These are phyloP conservation scores for Rhizomucor miehei DNA, from an alignment of 371 early-diverging fungal genomes.

Conservation along the genomic window DNA sequence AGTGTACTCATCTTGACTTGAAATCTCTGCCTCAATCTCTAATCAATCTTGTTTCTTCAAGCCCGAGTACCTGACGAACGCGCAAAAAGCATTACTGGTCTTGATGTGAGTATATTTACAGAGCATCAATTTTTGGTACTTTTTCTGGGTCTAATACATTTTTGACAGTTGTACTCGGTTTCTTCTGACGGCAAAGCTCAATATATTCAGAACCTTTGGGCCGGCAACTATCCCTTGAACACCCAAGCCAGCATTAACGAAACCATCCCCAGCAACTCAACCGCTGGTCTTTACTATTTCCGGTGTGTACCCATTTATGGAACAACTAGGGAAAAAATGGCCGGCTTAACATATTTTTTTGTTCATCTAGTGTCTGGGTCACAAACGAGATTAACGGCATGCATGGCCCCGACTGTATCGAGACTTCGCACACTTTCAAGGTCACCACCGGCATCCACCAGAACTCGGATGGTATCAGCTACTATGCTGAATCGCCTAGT, in stretches of 20 bases:
- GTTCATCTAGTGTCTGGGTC: constrained; percentile 38
- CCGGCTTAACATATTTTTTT: background rate
- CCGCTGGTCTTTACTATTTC: constrained; percentile 49
- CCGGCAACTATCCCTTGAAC: constrained; percentile 31
- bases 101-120: constrained; percentile 34
- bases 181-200: constrained; percentile 26
- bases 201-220: constrained; percentile 46
- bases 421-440: constrained; percentile 61
- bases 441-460: constrained; percentile 55
- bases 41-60: background rate
- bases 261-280: constrained; percentile 19
- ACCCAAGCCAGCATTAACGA: constrained; percentile 31
- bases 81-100: constrained; percentile 39
- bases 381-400: constrained; percentile 38
- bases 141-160: background rate
- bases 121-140: background rate
- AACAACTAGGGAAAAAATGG: background rate
- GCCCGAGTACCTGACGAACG: constrained; percentile 18
- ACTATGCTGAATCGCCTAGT: constrained; percentile 36
- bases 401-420: constrained; percentile 46
- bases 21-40: background rate
- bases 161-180: constrained; percentile 38
- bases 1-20: constrained; percentile 7
- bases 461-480: constrained; percentile 52
- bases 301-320: constrained; percentile 24